Conservation (phyloP, 148 eudicot species). For the Arctostaphylos glauca region DNA sequence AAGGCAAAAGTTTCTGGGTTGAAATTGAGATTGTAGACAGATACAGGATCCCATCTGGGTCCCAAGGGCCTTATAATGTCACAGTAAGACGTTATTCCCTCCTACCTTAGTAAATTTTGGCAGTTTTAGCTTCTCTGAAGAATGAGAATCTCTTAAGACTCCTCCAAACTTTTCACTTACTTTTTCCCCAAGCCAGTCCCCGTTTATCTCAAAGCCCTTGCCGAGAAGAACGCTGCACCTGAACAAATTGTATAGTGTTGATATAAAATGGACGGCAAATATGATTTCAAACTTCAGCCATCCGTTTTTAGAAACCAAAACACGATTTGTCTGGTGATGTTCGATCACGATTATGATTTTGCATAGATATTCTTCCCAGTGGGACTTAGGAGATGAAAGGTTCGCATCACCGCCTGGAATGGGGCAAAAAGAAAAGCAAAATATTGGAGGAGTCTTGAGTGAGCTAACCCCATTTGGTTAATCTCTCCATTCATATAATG, state of each 20-base stretch:
- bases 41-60: slow-evolving; percentile 81
- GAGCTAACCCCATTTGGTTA: neutral
- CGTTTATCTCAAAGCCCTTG: neutral
- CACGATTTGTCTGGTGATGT: neutral
- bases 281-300: neutral
- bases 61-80: slow-evolving; percentile 92
- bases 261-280: neutral
- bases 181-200: neutral
- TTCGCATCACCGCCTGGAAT: neutral
- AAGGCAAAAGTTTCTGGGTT: slow-evolving; percentile 90
- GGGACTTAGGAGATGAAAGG: neutral
- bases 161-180: neutral
- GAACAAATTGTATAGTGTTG: neutral
- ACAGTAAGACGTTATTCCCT: slow-evolving; percentile 52
- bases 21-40: slow-evolving; percentile 85
- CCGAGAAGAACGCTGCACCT: neutral
- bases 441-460: neutral
- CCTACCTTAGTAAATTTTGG: neutral
- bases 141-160: neutral
- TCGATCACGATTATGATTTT: neutral
- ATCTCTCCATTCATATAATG: neutral
- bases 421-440: neutral
- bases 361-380: neutral
- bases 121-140: neutral
- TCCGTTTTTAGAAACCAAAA: neutral